Base-by-base conservation (phyloP, 345 rosid genomes). In the Moricandia moricandioides region DNA sequence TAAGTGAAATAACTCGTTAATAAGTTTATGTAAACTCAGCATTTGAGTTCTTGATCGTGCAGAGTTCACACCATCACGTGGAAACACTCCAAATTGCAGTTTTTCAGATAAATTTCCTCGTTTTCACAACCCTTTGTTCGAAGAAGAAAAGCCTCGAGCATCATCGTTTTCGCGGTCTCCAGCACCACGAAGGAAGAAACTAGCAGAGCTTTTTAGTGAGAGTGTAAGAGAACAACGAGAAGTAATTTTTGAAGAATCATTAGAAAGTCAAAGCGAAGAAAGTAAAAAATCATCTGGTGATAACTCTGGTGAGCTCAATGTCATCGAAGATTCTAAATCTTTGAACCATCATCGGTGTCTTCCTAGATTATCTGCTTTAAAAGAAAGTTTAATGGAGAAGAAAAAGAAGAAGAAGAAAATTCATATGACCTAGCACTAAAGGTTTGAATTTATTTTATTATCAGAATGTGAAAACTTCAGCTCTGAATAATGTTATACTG, bases 41-140 rank as follows among this genome's bases (percentile, higher is more conserved):
- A 31, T 43, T 45, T 11, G 55, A 8, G 4, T 34, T 18, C 9
- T 17, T 72, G 17, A 33, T 56, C 17, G n/a, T 64, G 60, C 87
- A 94, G 97, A 91, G 80, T 90, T 91, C 81, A 89, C 93, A 21
- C 96, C 97, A 64, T 94, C 96, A 69, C 79, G 82, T 27, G 98
- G 96, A 56, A 88, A 56, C 58, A 88, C 97, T 63, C 98, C 97
- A 39, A 85, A 86, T 30, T 85, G 83, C 31, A 83, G 68, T 61
- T 80, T 87, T 69, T 77, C 87, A 9, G 52, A 40, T 8, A 86
- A 83, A 40, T 73, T 75, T 27, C 88, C 88, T 61, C 82, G 74
- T 69, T 77, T 77, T 55, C 81, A 74, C 67, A 82, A 73, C 62
- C 70, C 71, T 40, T 33, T 73, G 34, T 55, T 24, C n/a, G 68